phyloP scores from a whole-genome alignment of 139 green algal species.

The Closterium sp. region DNA sequence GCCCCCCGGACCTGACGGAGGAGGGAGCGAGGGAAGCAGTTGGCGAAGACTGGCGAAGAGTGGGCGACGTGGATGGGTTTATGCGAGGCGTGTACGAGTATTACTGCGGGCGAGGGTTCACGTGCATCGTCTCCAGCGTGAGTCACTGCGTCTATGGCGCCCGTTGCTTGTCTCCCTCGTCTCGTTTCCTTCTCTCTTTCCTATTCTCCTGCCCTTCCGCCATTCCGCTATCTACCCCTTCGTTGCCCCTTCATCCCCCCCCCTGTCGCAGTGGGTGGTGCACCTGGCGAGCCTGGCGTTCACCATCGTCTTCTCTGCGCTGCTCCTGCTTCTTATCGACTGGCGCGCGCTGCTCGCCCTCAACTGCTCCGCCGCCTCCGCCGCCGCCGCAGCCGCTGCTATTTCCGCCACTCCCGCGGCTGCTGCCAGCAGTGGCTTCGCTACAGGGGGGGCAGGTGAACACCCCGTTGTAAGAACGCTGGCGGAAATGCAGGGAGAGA shows the following conservation, averaged over 20 bases:
- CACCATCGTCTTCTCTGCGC: constrained; percentile 78
- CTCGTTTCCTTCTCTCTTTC: constrained; percentile 4
- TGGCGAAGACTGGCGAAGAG: neutral
- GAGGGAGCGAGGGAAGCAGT: neutral
- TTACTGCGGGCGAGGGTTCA: constrained; percentile 47
- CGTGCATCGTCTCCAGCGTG: constrained; percentile 33
- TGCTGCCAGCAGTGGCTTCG: neutral
- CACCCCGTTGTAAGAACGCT: neutral
- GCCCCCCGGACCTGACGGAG: neutral
- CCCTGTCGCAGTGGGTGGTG: constrained; percentile 56
- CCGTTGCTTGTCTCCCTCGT: neutral
- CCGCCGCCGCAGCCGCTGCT: neutral
- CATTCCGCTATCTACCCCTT: neutral
- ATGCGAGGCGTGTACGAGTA: constrained; percentile 47
- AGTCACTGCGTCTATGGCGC: neutral
- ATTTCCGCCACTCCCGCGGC: neutral
- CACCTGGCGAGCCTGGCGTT: constrained; percentile 88
- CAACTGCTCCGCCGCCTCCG: constrained; percentile 12
- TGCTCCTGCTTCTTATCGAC: constrained; percentile 86
- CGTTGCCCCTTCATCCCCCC: neutral
- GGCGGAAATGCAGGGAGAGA: neutral
- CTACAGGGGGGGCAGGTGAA: neutral
- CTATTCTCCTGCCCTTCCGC: neutral
- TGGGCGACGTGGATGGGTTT: constrained; percentile 44
- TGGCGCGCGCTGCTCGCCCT: constrained; percentile 59